A percentile compares a stretch with the other conserved stretches of the same genome.
These are phyloP conservation scores for Strobilomyces echinocephalus DNA, from an alignment of 768 basidiomycete species.

Conservation along the genomic window DNA sequence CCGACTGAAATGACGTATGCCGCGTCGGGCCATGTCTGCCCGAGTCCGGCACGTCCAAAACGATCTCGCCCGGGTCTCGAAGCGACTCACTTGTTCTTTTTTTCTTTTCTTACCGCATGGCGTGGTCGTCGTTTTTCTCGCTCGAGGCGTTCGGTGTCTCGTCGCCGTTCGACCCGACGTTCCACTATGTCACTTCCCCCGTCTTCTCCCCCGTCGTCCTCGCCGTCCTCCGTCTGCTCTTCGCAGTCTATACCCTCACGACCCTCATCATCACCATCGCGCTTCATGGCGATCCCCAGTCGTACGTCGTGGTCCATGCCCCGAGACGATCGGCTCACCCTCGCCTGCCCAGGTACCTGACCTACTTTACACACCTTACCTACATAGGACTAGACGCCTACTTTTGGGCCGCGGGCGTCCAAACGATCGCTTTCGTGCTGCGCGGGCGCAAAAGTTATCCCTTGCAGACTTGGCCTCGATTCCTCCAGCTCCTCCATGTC, in stretches of 20 bases:
- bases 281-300: constrained; percentile 16
- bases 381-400: constrained; percentile 61
- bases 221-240: constrained; percentile 39
- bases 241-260: constrained; percentile 50
- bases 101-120: neutral
- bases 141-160: constrained; percentile 31
- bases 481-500: constrained; percentile 54
- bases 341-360: constrained; percentile 43
- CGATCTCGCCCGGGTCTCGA: neutral
- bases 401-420: constrained; percentile 54
- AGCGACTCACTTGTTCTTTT: neutral
- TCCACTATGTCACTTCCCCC: constrained; percentile 38
- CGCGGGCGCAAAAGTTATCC: constrained; percentile 40
- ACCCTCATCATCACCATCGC: constrained; percentile 33
- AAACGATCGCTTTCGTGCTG: constrained; percentile 43
- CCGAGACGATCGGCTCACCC: neutral
- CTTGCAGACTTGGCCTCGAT: constrained; percentile 54
- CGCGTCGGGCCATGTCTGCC: neutral
- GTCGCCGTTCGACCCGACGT: constrained; percentile 38
- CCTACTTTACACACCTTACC: constrained; percentile 61
- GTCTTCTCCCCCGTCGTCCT: constrained; percentile 42
- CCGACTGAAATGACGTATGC: too few species aligned
- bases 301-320: constrained; percentile 29
- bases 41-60: constrained; percentile 1
- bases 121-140: constrained; percentile 5